Base-by-base conservation (phyloP, 1,139 yeast genomes). In the Taiozyma onychis region DNA sequence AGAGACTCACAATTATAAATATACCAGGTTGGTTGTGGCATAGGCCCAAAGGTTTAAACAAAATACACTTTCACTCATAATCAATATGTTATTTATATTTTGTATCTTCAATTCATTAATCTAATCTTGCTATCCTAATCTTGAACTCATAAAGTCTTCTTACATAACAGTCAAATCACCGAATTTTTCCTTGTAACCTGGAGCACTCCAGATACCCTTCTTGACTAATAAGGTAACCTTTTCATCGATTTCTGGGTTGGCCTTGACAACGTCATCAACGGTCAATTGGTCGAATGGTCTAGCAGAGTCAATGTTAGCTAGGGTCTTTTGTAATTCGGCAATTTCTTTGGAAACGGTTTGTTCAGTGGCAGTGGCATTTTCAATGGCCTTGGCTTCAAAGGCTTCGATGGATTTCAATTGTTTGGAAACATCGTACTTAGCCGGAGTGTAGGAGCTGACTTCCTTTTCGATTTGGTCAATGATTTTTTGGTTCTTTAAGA, bases 201-300 rank as follows among this genome's bases (percentile, higher is more conserved):
- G 98, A 63, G 91, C 96, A 67, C 88, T 90, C 96, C 97, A 91
- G 77, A 88, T 88, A 74, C 97, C 97, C 80, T 90, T 86, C 82
- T 86, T 84, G 66, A 93, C 91, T 95, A 93, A 86, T 75, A 89
- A 89, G 67, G 78, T 81, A 63, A 91, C 97, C 85, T 93, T 93
- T 65, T 88, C 93, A 68, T 91, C 97, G 71, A 93, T 87, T 73
- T 93, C 98, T 64, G 99, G 97, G 76, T 93, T 88, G 57, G 97
- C 98, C 78, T 83, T 82, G 66, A 87, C 86, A 61, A 93, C 88
- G 64, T 93, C 99, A 57, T 90, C 97, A 55, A 91, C 93, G 50
- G 97, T 91, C 71, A 93, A 84, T 76, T 93, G 93, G 70, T 89
- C 97, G 67, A 93, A 91, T 66, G 99, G 97, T 79, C 98, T 88